Percentiles rank a stretch among this genome's conserved stretches.
Evolutionary conservation across 1,284 basidiomycete species (phyloP).

Genomic region (Ustilago shanxiensis): DNA sequence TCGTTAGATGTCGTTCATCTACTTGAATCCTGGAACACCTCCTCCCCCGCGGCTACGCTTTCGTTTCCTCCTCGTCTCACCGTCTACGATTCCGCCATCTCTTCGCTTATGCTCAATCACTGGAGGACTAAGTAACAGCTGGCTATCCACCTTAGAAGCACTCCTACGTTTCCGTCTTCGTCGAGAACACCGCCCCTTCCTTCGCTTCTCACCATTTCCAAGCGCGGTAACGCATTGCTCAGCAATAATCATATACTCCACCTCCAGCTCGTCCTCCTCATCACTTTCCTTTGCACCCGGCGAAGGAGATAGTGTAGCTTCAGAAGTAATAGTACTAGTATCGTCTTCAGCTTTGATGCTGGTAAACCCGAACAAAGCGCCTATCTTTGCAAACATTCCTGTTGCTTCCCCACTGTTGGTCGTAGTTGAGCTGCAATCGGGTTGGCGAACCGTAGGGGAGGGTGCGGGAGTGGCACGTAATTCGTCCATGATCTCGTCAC

Average conservation of each 20-base stretch:
- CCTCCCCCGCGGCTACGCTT: neutral
- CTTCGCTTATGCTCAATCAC: constrained; percentile 13
- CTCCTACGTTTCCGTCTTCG: neutral
- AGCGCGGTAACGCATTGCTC: constrained; percentile 15
- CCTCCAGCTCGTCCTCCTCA: constrained; percentile 24
- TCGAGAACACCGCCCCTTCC: too few species aligned
- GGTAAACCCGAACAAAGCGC: neutral
- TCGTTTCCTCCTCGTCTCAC: neutral
- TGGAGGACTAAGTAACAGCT: constrained; percentile 4
- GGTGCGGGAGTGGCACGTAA: constrained; percentile 5
- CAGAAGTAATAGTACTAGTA: neutral
- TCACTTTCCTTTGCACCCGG: constrained; percentile 3
- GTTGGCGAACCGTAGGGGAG: neutral
- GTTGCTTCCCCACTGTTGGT: too few species aligned
- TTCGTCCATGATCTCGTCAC: constrained; percentile 8
- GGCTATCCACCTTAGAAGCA: too few species aligned
- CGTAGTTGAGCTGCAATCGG: neutral
- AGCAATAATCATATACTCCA: constrained; percentile 38
- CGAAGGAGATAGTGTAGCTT: neutral
- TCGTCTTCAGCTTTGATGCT: constrained; percentile 8
- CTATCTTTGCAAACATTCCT: constrained; percentile 7
- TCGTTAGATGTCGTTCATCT: constrained; percentile 2
- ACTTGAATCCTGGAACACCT: constrained; percentile 23
- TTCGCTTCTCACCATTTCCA: neutral
- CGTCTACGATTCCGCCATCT: neutral